Evolutionary conservation across 2,329 filamentous ascomycete genomes (phyloP), one percentile per base, ranked within the genome.

Genomic region (Myrmaecium sp.): DNA sequence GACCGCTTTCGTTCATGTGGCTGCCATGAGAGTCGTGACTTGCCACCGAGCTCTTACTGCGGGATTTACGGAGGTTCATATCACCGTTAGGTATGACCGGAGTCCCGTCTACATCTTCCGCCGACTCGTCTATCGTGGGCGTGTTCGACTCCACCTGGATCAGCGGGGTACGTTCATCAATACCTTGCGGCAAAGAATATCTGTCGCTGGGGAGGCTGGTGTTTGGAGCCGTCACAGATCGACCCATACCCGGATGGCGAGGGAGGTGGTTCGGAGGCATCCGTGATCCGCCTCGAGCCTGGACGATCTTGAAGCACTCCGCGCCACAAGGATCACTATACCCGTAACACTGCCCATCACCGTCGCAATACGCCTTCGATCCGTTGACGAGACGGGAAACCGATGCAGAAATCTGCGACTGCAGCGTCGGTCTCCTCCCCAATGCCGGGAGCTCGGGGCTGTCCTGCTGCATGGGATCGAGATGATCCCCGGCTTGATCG

Each of bases 241-340:
- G 18, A 20, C 8, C 11, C 8, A 8, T 20, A n/a, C 8, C 8
- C 11, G 11, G 18, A 20, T 20, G 18, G 11, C 8, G 18, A 20
- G 18, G 12, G 21, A 23, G 7, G 6, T 7, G 7, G n/a, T 16
- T 17, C 7, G 23, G 16, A 9, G 14, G 16, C 4, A 23, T 23
- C 21, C 42, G 43, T 23, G 34, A 36, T 6, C 51, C 47, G 5
- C 49, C 47, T 26, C 52, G 39, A 1, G 49, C 43, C 22, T 51
- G 54, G 4, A 60, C 41, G 19, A 52, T 60, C 42, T 65, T 69
- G 37, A 67, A 65, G 43, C 69, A 74, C 32, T 73, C 66, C 14
- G 56, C 54, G 1, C 69, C 68, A 38, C 69, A 74, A 1, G 66
- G 60, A 36, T 73, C 65, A 3, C 66, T 68, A 36, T 66, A 65